Evolutionary conservation across 164 flowering plant species (phyloP).

Genomic region (Vitis amurensis): DNA sequence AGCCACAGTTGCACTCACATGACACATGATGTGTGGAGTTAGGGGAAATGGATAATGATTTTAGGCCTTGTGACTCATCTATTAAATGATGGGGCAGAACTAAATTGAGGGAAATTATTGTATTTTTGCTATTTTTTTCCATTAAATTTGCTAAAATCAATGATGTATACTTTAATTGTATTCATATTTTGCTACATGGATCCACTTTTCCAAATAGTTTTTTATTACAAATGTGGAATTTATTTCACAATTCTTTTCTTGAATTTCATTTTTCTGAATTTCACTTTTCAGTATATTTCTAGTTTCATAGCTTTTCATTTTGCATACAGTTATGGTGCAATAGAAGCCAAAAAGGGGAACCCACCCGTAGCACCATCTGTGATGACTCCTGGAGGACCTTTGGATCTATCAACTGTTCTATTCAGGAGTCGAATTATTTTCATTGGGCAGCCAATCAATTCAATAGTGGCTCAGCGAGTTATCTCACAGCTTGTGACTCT

Average conservation of each 20-base stretch:
- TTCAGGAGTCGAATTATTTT: slow-evolving; percentile 91
- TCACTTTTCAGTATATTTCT: neutral
- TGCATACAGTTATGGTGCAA: slow-evolving; percentile 45
- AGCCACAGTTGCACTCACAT: too few relatives aligned
- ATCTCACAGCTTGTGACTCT: slow-evolving; percentile 96
- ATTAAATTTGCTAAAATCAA: too few relatives aligned
- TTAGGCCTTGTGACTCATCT: too few relatives aligned
- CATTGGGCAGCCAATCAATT: slow-evolving; percentile 82
- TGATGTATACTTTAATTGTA: too few relatives aligned
- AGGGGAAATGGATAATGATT: too few relatives aligned
- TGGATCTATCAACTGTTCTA: slow-evolving; percentile 83
- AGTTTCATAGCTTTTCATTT: slow-evolving; percentile 4
- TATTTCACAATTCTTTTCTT: neutral
- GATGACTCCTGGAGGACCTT: slow-evolving; percentile 87
- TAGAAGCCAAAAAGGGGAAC: slow-evolving; percentile 64
- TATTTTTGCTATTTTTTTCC: too few relatives aligned
- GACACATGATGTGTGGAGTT: too few relatives aligned
- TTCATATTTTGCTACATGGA: too few relatives aligned
- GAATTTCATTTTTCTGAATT: neutral
- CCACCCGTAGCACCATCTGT: slow-evolving; percentile 94
- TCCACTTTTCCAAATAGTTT: too few relatives aligned
- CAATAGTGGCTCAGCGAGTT: slow-evolving; percentile 88
- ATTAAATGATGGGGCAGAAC: too few relatives aligned
- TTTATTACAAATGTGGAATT: too few relatives aligned
- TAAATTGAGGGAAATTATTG: too few relatives aligned